Base-by-base conservation (phyloP, 352 stramenopile species). In the Phytophthora chlamydospora region DNA sequence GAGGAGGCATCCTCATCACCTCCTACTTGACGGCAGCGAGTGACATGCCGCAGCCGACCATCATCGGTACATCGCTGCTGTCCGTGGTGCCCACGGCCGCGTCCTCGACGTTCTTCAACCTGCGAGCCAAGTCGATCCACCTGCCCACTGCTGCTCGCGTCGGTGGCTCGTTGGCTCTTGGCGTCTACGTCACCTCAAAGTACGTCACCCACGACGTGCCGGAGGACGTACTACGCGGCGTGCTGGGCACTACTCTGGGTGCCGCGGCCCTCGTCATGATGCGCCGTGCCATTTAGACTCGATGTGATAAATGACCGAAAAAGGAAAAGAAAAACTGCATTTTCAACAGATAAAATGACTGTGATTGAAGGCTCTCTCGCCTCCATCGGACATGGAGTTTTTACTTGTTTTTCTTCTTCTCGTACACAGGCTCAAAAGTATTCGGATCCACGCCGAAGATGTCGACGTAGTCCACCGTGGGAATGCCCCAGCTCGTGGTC, bases 341-440 rank as follows among this genome's bases (percentile, higher is more conserved):
- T 70, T 58, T 39, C 54, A 24, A 60, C 51, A 66, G 44, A 58
- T 59, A 67, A 38, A 24, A 65, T 29, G 31, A 33, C 43, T 11
- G 48, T 46, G 3, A 33, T 35, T 14, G 36, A 49, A 55, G 47
- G 58, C 43, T 66, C 58, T 68, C 58, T 70, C 54, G 38, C 45
- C 38, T 41, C 54, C 53, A n/a, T n/a, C n/a, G n/a, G 14, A 59
- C 52, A 66, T 49, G 10, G 14, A 12, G 24, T 41, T 42, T 12
- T 58, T 67, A 87, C 71, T 92, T 90, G 68, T 89, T 90, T 54
- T 74, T 78, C 65, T 94, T 94, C 76, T 91, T 92, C 67, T 94
- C 85, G 64, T 94, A 94, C 41, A 90, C 85, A 8, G 59, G 45
- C 42, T 75, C 85, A 31, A 78, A 62, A 6, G 81, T 91, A 11